A percentile compares a stretch with the other conserved stretches of the same genome.
phyloP scores from a whole-genome alignment of 805 yeast genomes.

The Barnettozyma botsteinii region DNA sequence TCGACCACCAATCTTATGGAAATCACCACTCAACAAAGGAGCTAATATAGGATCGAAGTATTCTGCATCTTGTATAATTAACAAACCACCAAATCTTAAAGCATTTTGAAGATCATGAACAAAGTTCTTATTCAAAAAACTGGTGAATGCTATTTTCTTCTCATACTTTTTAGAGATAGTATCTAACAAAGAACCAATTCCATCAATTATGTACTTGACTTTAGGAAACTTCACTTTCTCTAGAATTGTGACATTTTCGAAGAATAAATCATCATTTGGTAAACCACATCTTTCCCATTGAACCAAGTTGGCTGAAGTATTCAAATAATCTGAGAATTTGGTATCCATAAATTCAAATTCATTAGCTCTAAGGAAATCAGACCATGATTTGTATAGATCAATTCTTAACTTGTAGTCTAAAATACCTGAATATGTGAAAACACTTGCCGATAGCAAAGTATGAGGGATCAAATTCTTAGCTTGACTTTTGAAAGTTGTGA shows the following conservation, averaged over 20 bases:
- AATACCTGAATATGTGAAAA: conserved; percentile 53
- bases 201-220: conserved; percentile 68
- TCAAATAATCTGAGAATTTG: conserved; percentile 32
- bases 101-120: conserved; percentile 71
- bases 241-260: conserved; percentile 60
- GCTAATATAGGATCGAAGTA: conserved; percentile 68
- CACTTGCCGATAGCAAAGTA: conserved; percentile 57
- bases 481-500: conserved; percentile 42
- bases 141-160: conserved; percentile 45
- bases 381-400: conserved; percentile 32
- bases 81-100: conserved; percentile 71
- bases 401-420: conserved; percentile 45
- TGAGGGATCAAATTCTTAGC: conserved; percentile 55
- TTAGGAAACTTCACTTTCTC: conserved; percentile 25
- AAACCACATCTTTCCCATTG: conserved; percentile 51
- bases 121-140: conserved; percentile 67
- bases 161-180: conserved; percentile 31
- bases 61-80: conserved; percentile 77
- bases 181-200: conserved; percentile 43
- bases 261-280: conserved; percentile 50
- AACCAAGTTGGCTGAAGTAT: conserved; percentile 35
- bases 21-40: conserved; percentile 56
- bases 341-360: conserved; percentile 38
- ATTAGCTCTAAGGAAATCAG: conserved; percentile 27
- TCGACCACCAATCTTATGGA: conserved; percentile 64